Evolutionary conservation across 2,329 filamentous ascomycete genomes (phyloP).

Genomic region (Alternaria sp.): DNA sequence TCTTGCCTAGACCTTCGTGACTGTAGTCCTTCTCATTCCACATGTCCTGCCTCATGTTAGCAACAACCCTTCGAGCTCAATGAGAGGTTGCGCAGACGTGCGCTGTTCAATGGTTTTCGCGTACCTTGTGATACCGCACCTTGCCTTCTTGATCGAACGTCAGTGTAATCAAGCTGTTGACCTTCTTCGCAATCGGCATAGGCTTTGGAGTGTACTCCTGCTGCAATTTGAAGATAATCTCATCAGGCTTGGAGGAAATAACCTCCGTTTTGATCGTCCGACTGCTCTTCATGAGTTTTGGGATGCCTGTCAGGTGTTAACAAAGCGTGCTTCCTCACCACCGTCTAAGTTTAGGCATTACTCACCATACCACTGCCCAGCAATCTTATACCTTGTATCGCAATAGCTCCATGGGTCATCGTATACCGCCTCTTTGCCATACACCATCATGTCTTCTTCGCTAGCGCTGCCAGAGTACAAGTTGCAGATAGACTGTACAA

Average conservation of each 20-base stretch:
- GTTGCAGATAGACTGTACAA: slow-evolving; percentile 52
- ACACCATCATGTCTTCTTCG: slow-evolving; percentile 58
- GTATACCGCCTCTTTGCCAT: slow-evolving; percentile 54
- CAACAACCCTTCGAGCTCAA: background rate
- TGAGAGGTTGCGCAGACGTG: background rate
- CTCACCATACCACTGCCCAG: slow-evolving; percentile 58
- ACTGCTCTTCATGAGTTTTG: slow-evolving; percentile 50
- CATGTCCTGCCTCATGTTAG: slow-evolving; percentile 54
- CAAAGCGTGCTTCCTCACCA: background rate
- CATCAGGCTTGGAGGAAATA: slow-evolving; percentile 45
- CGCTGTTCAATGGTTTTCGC: background rate
- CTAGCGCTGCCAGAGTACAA: slow-evolving; percentile 57
- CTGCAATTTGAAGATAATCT: slow-evolving; percentile 57
- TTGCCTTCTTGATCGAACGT: slow-evolving; percentile 63
- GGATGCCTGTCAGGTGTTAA: slow-evolving; percentile 41
- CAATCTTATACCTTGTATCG: slow-evolving; percentile 59
- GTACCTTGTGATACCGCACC: slow-evolving; percentile 61
- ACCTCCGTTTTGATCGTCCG: slow-evolving; percentile 53
- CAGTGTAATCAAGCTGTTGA: slow-evolving; percentile 62
- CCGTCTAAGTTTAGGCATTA: background rate
- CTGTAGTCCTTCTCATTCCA: slow-evolving; percentile 66
- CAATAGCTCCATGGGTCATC: slow-evolving; percentile 59
- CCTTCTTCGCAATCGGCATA: slow-evolving; percentile 53
- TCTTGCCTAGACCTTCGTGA: slow-evolving; percentile 60
- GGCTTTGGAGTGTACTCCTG: slow-evolving; percentile 56